Percentiles rank a stretch among this genome's conserved stretches.
These are phyloP conservation scores for Radiomyces spectabilis DNA, from an alignment of 192 early-diverging fungal species.

Conservation along the genomic window DNA sequence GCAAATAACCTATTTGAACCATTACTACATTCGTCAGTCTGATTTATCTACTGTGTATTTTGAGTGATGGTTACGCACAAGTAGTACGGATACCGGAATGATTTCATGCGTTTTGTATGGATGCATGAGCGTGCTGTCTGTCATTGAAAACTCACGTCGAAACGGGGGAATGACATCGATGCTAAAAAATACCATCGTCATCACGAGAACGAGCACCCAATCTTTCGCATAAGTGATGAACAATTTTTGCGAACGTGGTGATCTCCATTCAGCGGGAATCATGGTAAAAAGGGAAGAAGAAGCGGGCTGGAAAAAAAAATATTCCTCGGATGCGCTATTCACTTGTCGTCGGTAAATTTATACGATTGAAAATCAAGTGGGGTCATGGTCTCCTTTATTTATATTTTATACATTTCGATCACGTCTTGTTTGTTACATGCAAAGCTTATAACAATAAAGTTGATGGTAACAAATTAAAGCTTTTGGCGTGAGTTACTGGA, in stretches of 20 bases:
- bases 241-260: not conserved
- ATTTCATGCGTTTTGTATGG: conserved; percentile 36
- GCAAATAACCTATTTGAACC: conserved; percentile 22
- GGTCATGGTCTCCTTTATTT: too few relatives aligned
- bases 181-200: conserved; percentile 45
- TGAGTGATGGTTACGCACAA: too few relatives aligned
- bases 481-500: too few relatives aligned
- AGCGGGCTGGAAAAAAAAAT: too few relatives aligned
- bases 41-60: not conserved
- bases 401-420: too few relatives aligned
- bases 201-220: conserved; percentile 40
- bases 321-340: too few relatives aligned
- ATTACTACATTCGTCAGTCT: not conserved
- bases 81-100: conserved; percentile 33
- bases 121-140: conserved; percentile 59
- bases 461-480: too few relatives aligned
- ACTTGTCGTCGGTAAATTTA: too few relatives aligned
- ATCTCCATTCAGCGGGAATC: not conserved
- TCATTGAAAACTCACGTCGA: conserved; percentile 63
- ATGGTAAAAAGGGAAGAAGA: not conserved
- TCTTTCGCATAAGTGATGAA: conserved; percentile 8
- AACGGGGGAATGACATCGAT: conserved; percentile 55
- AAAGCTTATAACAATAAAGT: too few relatives aligned
- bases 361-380: too few relatives aligned
- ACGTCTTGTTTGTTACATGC: too few relatives aligned